Evolutionary conservation across 352 stramenopile genomes (phyloP).

Genomic region (Phytophthora uliginosa): DNA sequence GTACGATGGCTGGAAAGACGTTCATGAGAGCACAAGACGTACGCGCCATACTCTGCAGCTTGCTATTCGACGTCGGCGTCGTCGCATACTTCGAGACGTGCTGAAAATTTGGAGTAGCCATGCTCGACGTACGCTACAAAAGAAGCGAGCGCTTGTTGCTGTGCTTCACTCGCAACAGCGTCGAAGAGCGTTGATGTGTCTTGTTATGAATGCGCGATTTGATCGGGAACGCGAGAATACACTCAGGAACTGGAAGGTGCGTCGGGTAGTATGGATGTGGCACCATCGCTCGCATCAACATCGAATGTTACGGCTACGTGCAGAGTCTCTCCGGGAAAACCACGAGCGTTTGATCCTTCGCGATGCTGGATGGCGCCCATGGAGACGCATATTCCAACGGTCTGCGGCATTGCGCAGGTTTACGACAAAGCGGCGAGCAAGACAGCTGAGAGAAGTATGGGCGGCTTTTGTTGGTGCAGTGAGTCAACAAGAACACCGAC

Average conservation of each 20-base stretch:
- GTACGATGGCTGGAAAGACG: conserved; percentile 31
- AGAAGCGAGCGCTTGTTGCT: conserved; percentile 15
- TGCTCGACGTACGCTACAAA: not conserved
- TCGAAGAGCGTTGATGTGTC: conserved; percentile 19
- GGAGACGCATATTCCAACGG: conserved; percentile 16
- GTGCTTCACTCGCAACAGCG: conserved; percentile 21
- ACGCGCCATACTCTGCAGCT: conserved; percentile 25
- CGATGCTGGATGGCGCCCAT: conserved; percentile 16
- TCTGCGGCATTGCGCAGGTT: conserved; percentile 10
- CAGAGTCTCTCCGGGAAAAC: conserved; percentile 32
- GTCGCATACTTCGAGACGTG: conserved; percentile 17
- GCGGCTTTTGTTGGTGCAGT: conserved; percentile 20
- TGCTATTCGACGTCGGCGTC: conserved; percentile 24
- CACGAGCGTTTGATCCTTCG: conserved; percentile 26
- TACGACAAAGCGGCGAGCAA: not conserved
- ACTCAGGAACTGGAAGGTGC: conserved; percentile 27
- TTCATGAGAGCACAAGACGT: conserved; percentile 15
- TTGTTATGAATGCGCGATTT: conserved; percentile 5
- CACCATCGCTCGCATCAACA: conserved; percentile 18
- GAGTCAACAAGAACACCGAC: conserved; percentile 13
- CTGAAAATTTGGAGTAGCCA: conserved; percentile 19
- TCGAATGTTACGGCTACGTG: conserved; percentile 25
- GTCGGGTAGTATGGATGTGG: conserved; percentile 36
- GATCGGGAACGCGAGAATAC: conserved; percentile 10
- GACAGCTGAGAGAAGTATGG: conserved; percentile 19